Conservation (phyloP, 2,329 filamentous ascomycete genomes). For the Volutella citrinella region DNA sequence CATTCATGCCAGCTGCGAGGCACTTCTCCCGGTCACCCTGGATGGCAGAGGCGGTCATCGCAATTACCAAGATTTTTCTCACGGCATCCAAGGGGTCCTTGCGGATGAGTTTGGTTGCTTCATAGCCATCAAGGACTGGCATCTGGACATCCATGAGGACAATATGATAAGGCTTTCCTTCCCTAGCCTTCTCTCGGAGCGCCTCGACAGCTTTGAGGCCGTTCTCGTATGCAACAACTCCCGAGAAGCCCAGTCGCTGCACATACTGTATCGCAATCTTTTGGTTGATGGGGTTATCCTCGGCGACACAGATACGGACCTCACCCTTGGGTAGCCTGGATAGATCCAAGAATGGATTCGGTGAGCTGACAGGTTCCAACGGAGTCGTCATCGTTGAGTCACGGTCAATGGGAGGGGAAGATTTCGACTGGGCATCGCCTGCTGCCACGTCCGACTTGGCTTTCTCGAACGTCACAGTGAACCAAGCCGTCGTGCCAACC, state of each 20-base stretch:
- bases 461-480: constrained; percentile 83
- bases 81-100: constrained; percentile 74
- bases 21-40: constrained; percentile 94
- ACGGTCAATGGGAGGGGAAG: constrained; percentile 34
- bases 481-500: constrained; percentile 69
- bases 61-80: constrained; percentile 83
- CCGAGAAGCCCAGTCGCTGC: constrained; percentile 75
- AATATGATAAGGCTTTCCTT: constrained; percentile 79
- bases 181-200: constrained; percentile 67
- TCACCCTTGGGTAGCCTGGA: constrained; percentile 72
- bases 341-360: constrained; percentile 59
- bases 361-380: constrained; percentile 37
- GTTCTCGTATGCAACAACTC: constrained; percentile 85
- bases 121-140: constrained; percentile 89
- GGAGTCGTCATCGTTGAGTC: constrained; percentile 28
- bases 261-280: constrained; percentile 92
- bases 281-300: constrained; percentile 93
- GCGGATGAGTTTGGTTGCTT: constrained; percentile 81
- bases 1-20: constrained; percentile 94
- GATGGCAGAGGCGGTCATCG: constrained; percentile 95
- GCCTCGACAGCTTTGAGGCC: constrained; percentile 86
- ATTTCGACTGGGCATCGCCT: constrained; percentile 47
- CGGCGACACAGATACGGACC: constrained; percentile 85
- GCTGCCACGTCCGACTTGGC: constrained; percentile 60
- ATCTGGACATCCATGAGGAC: constrained; percentile 97